Evolutionary conservation across 2,329 filamentous ascomycete species (phyloP).

Genomic region (Metarhizium brunneum): DNA sequence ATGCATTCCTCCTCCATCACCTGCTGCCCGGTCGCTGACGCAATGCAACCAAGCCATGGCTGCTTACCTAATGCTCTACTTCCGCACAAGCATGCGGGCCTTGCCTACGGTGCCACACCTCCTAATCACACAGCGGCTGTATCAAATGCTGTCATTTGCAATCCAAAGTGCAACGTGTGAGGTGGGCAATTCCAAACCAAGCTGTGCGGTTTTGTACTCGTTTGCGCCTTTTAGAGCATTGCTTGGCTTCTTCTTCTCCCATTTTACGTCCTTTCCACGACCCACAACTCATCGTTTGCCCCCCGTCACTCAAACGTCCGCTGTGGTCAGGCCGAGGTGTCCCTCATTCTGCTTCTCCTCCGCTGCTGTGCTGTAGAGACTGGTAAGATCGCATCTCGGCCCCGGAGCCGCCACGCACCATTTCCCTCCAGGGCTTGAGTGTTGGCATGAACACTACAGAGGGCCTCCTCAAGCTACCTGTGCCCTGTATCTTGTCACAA

Average conservation of each 20-base stretch:
- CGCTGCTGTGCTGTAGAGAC: not conserved
- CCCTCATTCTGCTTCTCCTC: not conserved
- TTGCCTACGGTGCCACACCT: slow-evolving; percentile 12
- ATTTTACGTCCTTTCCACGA: not conserved
- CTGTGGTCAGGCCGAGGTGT: not conserved
- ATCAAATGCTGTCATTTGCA: slow-evolving; percentile 22
- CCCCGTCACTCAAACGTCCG: not conserved
- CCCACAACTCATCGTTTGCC: not conserved
- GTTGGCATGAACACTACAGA: not conserved
- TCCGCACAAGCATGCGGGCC: slow-evolving; percentile 9
- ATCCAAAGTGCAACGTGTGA: slow-evolving; percentile 10
- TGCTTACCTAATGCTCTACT: slow-evolving; percentile 15
- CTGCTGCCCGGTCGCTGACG: not conserved
- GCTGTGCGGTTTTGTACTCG: not conserved
- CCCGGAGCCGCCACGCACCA: not conserved
- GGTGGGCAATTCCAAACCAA: slow-evolving; percentile 1
- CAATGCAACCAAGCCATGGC: not conserved
- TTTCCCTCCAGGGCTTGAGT: not conserved
- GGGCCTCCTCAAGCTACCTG: not conserved
- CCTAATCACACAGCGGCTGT: slow-evolving; percentile 19
- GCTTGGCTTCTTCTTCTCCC: not conserved
- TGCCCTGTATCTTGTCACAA: not conserved
- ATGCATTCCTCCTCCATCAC: not conserved
- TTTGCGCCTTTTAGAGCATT: not conserved
- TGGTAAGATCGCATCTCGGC: slow-evolving; percentile 4